Conservation (phyloP, 371 early-diverging fungal species). For the Apophysomyces ossiformis region DNA sequence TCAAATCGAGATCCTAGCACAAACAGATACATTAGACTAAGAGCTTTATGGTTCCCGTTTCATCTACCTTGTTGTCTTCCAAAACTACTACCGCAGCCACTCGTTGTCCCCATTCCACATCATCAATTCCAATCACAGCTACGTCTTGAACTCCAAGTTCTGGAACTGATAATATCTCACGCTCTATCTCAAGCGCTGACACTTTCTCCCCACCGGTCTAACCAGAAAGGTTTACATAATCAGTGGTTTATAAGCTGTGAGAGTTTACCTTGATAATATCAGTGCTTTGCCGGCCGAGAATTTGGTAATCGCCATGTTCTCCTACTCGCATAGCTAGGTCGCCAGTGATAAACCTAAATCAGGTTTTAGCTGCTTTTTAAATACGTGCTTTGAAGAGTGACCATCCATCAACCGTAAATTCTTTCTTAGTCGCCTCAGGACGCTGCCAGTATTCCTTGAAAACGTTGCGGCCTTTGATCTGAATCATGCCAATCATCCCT, state of each 20-base stretch:
- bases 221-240: not conserved
- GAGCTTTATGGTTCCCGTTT: not conserved
- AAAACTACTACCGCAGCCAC: slow-evolving; percentile 72
- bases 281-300: slow-evolving; percentile 79
- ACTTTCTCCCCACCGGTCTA: slow-evolving; percentile 87
- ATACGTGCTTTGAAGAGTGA: not conserved
- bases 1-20: slow-evolving; percentile 41
- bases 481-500: slow-evolving; percentile 69
- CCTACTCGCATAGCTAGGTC: slow-evolving; percentile 67
- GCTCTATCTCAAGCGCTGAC: slow-evolving; percentile 85
- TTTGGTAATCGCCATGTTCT: slow-evolving; percentile 60
- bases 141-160: slow-evolving; percentile 63
- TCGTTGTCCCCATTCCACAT: slow-evolving; percentile 78
- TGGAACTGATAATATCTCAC: slow-evolving; percentile 68
- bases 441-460: slow-evolving; percentile 80
- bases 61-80: slow-evolving; percentile 24
- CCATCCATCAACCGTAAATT: slow-evolving; percentile 77
- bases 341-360: slow-evolving; percentile 75
- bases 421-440: slow-evolving; percentile 75
- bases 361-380: not conserved
- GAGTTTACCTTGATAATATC: slow-evolving; percentile 81
- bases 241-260: not conserved
- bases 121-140: slow-evolving; percentile 78
- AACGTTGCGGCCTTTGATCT: slow-evolving; percentile 69
- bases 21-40: slow-evolving; percentile 1